Evolutionary conservation across 768 basidiomycete species (phyloP).

Genomic region (Botryobasidium botryosum): DNA sequence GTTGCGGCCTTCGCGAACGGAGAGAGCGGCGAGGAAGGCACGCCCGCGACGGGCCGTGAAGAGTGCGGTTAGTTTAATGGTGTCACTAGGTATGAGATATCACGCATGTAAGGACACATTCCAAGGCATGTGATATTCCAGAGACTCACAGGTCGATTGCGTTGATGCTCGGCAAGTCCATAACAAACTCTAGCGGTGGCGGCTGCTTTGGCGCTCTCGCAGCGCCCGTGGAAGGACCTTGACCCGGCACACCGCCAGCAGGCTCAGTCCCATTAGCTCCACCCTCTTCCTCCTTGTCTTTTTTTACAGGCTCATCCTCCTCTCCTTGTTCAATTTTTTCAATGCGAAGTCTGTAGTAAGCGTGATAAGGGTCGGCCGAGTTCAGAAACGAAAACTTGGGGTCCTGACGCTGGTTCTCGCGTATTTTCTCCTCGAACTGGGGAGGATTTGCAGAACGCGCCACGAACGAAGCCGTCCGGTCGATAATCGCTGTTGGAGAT

Average conservation of each 20-base stretch:
- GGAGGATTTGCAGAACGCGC: slow-evolving; percentile 87
- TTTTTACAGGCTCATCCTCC: slow-evolving; percentile 44
- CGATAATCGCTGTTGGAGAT: slow-evolving; percentile 58
- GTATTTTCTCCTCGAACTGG: slow-evolving; percentile 91
- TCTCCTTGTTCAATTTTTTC: slow-evolving; percentile 60
- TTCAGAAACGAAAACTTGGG: slow-evolving; percentile 99
- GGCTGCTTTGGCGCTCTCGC: slow-evolving; percentile 43
- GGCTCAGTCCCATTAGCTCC: slow-evolving; percentile 13
- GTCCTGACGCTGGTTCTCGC: slow-evolving; percentile 89
- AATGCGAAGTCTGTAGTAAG: slow-evolving; percentile 88
- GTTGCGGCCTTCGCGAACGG: slow-evolving; percentile 79
- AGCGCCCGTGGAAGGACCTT: slow-evolving; percentile 7
- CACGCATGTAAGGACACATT: background rate
- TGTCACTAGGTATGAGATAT: slow-evolving; percentile 41
- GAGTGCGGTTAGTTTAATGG: slow-evolving; percentile 88
- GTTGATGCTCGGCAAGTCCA: slow-evolving; percentile 76
- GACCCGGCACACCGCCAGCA: background rate
- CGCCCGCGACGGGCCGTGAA: slow-evolving; percentile 88
- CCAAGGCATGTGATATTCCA: background rate
- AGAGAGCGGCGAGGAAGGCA: slow-evolving; percentile 68
- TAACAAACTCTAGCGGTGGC: slow-evolving; percentile 61
- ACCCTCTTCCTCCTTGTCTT: slow-evolving; percentile 24
- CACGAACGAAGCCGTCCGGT: slow-evolving; percentile 82
- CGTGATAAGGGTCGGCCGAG: slow-evolving; percentile 93
- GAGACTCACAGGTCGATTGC: slow-evolving; percentile 74